These are phyloP conservation scores for Fraxinus nigra DNA, from an alignment of 305 asterid genomes.

Conservation along the genomic window DNA sequence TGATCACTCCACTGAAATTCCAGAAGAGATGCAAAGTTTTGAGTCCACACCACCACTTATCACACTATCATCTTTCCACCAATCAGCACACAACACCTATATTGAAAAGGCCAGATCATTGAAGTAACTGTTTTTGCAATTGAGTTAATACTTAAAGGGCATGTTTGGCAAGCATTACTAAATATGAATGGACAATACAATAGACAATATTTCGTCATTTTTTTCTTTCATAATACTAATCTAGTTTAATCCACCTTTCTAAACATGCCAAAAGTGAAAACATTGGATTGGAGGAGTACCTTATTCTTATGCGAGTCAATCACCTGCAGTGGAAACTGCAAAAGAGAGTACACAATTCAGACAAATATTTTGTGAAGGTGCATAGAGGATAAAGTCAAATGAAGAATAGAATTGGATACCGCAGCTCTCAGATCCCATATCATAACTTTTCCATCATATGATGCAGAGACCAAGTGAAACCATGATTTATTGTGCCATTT, in stretches of 20 bases:
- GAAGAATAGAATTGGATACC: constrained; percentile 41
- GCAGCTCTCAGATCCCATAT: constrained; percentile 94
- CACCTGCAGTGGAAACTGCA: constrained; percentile 87
- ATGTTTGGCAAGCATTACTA: not conserved
- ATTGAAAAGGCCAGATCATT: constrained; percentile 21
- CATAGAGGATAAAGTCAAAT: constrained; percentile 8
- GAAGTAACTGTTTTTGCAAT: not conserved
- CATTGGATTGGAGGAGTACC: constrained; percentile 43
- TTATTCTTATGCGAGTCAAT: constrained; percentile 74
- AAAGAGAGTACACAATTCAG: constrained; percentile 19
- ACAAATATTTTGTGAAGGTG: constrained; percentile 2
- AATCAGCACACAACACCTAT: constrained; percentile 80
- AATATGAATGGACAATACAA: not conserved
- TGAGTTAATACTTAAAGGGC: not conserved
- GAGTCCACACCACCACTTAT: constrained; percentile 88
- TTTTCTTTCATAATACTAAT: not conserved
- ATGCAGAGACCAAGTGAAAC: constrained; percentile 83
- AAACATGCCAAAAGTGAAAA: not conserved
- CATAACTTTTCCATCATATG: constrained; percentile 96
- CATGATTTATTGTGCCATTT: constrained; percentile 90
- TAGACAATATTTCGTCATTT: not conserved
- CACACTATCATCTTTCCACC: constrained; percentile 82
- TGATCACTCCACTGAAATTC: constrained; percentile 54
- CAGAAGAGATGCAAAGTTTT: constrained; percentile 72
- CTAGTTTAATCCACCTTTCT: not conserved